Evolutionary conservation across 371 early-diverging fungal genomes (phyloP), one percentile per base, ranked within the genome.

Genomic region (Rhizopus arrhizus): DNA sequence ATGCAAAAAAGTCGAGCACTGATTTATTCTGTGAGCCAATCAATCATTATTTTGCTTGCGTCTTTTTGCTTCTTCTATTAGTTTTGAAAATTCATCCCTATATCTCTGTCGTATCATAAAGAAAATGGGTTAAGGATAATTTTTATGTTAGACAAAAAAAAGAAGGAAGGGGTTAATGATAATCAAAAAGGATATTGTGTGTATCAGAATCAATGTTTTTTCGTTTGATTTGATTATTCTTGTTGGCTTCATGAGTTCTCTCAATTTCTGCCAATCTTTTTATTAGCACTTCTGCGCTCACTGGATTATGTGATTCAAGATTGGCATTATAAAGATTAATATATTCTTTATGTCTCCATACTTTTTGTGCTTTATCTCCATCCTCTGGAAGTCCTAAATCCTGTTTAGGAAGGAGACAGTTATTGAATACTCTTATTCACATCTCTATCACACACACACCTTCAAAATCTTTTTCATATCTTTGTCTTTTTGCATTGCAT

Each of bases 321-420:
- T 72, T 72, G 0, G 68, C 65, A 46, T 64, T 61, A 35, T 65
- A 72, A 3, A 72, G 15, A 3, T 48, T 62, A 2, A 64, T 9
- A 38, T 68, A 72, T 15, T 68, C 68, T 34, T 65, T 67, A 10
- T 72, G 68, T 16, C 72, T 22, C 68, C 62, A 64, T 3, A 72
- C 57, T 16, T 52, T 61, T 11, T 31, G 31, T 3, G 38, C 13
- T 56, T 58, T 64, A 43, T 68, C 68, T 0, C 72, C 72, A 33
- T 59, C 40, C 13, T 67, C 65, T n/a, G 68, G 60, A 15, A 72
- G 45, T 13, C 62, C 58, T 1, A 62, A 38, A 2, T 59, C 59
- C 62, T 59, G 41, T 22, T 22, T 22, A 22, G 22, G 22, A 22
- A 22, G 22, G 22, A 22, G 22, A 22, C 22, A 22, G 22, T 22